These are phyloP conservation scores for Candida maesae DNA, from an alignment of 805 yeast genomes.

Conservation along the genomic window DNA sequence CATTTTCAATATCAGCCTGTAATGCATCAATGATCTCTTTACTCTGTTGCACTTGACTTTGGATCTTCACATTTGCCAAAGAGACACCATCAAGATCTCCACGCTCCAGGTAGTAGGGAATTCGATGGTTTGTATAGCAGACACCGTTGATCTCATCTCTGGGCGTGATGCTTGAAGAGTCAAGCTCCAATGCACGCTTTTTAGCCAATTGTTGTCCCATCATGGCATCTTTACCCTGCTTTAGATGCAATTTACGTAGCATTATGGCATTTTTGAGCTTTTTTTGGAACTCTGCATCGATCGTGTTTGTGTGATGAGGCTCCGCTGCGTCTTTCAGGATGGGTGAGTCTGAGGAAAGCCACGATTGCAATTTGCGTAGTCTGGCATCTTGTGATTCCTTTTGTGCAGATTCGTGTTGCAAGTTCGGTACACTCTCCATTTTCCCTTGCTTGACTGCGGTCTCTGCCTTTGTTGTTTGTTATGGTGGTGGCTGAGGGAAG, in stretches of 20 bases:
- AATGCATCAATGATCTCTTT: conserved; percentile 1
- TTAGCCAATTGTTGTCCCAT: conserved; percentile 4
- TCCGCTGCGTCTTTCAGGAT: not conserved
- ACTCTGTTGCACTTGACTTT: conserved; percentile 16
- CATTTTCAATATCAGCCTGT: not conserved
- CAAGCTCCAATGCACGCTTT: conserved; percentile 1
- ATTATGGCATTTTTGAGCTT: conserved; percentile 10
- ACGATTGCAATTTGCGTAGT: not conserved
- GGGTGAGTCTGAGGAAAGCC: not conserved
- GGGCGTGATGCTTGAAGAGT: not conserved
- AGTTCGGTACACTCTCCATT: not conserved
- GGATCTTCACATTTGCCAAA: conserved; percentile 14
- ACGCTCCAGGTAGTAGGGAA: conserved; percentile 21
- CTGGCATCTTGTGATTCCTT: not conserved
- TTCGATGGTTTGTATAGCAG: conserved; percentile 12
- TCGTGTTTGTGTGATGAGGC: not conserved
- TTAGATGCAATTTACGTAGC: conserved; percentile 7
- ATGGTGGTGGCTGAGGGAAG: too few relatives aligned
- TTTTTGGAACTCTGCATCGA: conserved; percentile 5
- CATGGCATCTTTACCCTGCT: conserved; percentile 8
- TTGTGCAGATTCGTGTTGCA: not conserved
- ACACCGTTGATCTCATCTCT: conserved; percentile 10
- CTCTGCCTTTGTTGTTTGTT: not conserved
- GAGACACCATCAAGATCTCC: conserved; percentile 25
- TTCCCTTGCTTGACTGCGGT: too few relatives aligned